Percentiles rank a stretch among this genome's conserved stretches.
phyloP scores from a whole-genome alignment of 768 basidiomycete species.

The Tephrocybe sp. region DNA sequence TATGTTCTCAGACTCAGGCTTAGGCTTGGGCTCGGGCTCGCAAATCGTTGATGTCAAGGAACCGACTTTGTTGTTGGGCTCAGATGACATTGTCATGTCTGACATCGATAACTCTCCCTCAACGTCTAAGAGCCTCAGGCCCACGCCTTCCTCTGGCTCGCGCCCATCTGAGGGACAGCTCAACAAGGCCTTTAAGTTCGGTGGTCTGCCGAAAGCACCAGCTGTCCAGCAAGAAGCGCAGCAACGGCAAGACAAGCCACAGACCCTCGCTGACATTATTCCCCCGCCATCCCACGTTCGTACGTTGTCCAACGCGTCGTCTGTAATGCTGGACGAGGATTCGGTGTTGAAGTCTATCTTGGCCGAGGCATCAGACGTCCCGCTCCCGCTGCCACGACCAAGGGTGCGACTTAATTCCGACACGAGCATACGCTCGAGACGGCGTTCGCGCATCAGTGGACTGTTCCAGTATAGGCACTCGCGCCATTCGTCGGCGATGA shows the following conservation, averaged over 20 bases:
- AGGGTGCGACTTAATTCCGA: conserved; percentile 40
- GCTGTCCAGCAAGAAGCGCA: conserved; percentile 14
- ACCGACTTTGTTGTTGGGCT: conserved; percentile 31
- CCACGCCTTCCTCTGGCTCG: conserved; percentile 31
- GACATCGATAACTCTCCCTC: conserved; percentile 7
- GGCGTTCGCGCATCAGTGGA: conserved; percentile 20
- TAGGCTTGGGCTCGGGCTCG: conserved; percentile 23
- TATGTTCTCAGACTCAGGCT: conserved; percentile 18
- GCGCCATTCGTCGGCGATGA: conserved; percentile 49
- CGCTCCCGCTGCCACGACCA: conserved; percentile 19
- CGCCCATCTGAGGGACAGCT: conserved; percentile 63
- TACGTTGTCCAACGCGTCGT: conserved; percentile 43
- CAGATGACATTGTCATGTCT: conserved; percentile 18
- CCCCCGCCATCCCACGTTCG: conserved; percentile 56
- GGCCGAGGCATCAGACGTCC: conserved; percentile 39
- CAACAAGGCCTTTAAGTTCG: conserved; percentile 73
- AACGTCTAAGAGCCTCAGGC: conserved; percentile 15
- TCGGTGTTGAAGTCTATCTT: conserved; percentile 55
- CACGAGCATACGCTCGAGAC: conserved; percentile 31
- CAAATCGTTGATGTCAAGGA: conserved; percentile 31
- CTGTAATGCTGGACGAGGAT: conserved; percentile 47
- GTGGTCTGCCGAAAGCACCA: conserved; percentile 40
- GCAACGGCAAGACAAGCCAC: conserved; percentile 27
- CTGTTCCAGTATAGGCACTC: conserved; percentile 29
- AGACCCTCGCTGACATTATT: conserved; percentile 76